Conservation (phyloP, 208 protist species). For the Tritrichomonas foetus region DNA sequence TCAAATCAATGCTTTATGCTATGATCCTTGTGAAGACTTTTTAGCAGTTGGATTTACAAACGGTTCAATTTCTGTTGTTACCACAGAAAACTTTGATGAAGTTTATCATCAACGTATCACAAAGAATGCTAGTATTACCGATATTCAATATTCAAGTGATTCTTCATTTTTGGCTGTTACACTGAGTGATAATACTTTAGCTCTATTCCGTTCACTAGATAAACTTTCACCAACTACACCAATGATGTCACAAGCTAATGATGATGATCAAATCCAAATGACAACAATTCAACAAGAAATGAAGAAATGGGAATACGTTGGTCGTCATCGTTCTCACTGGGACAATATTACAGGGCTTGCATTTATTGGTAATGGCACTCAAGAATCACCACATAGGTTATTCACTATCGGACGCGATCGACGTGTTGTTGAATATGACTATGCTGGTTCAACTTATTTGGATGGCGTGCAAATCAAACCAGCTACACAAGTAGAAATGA, state of each 20-base stretch:
- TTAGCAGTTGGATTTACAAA: conserved; percentile 18
- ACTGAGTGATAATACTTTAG: conserved; percentile 13
- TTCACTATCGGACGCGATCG: neutral
- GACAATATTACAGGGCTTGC: neutral
- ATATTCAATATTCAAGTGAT: conserved; percentile 20
- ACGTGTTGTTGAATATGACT: conserved; percentile 35
- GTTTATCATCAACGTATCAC: conserved; percentile 2
- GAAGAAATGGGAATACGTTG: conserved; percentile 38
- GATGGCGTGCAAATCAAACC: conserved; percentile 2
- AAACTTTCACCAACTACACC: conserved; percentile 36
- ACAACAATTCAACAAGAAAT: conserved; percentile 33
- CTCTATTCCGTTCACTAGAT: neutral
- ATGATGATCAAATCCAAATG: neutral
- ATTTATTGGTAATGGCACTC: conserved; percentile 1
- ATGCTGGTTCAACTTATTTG: neutral
- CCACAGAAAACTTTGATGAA: conserved; percentile 39
- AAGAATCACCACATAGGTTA: neutral
- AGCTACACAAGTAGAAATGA: conserved; percentile 15
- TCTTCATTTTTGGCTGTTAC: neutral
- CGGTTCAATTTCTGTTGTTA: conserved; percentile 22
- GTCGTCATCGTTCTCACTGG: neutral
- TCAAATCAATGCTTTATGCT: neutral
- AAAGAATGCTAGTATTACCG: neutral
- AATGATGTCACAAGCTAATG: neutral
- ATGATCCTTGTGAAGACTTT: conserved; percentile 34